These are phyloP conservation scores for Fraxinus greggii DNA, from an alignment of 305 asterid species.

Conservation along the genomic window DNA sequence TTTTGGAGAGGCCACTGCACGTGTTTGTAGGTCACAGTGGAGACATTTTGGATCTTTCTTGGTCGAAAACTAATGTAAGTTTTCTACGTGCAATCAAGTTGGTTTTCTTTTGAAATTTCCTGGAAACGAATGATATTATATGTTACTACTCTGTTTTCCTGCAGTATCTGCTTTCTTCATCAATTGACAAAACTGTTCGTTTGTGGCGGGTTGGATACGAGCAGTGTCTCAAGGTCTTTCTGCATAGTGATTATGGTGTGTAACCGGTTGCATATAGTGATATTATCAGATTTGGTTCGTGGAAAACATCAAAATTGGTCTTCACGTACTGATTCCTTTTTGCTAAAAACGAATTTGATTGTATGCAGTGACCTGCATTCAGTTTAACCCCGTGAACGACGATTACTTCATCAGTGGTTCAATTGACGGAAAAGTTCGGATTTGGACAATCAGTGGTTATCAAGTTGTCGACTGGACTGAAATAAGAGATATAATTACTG, in stretches of 20 bases:
- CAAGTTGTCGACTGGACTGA: slow-evolving; percentile 87
- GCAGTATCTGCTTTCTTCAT: slow-evolving; percentile 85
- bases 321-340: slow-evolving; percentile 26
- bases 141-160: slow-evolving; percentile 21
- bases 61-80: slow-evolving; percentile 85
- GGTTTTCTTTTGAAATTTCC: not conserved
- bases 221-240: slow-evolving; percentile 71
- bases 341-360: slow-evolving; percentile 20
- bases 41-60: slow-evolving; percentile 79
- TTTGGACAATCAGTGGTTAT: slow-evolving; percentile 65
- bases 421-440: slow-evolving; percentile 91
- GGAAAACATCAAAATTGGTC: not conserved
- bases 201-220: slow-evolving; percentile 86
- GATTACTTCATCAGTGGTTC: slow-evolving; percentile 89
- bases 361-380: slow-evolving; percentile 84
- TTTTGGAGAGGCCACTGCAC: slow-evolving; percentile 73
- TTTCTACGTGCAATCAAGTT: not conserved
- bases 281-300: slow-evolving; percentile 3
- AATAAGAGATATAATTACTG: slow-evolving; percentile 78
- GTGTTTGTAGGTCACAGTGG: slow-evolving; percentile 72
- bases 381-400: slow-evolving; percentile 70
- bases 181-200: slow-evolving; percentile 91
- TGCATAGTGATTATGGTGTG: slow-evolving; percentile 84
- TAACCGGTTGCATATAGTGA: not conserved
- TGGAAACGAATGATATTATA: not conserved